phyloP scores from a whole-genome alignment of 2,329 filamentous ascomycete genomes.

The Cercospora sp. region DNA sequence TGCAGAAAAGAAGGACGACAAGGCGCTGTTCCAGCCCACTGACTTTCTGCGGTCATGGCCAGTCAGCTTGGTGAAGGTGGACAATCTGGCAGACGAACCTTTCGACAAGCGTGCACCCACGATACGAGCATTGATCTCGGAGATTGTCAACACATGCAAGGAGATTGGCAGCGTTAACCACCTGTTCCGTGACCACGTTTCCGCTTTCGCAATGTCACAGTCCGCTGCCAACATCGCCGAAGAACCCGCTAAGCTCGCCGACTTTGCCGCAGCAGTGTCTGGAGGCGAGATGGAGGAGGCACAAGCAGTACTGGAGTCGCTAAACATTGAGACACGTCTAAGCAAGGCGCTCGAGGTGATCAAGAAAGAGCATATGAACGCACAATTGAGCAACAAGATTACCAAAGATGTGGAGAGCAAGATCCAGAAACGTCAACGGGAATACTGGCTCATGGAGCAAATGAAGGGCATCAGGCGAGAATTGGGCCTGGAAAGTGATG shows the following conservation, averaged over 20 bases:
- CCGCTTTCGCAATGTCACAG: slow-evolving; percentile 93
- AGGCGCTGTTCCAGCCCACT: slow-evolving; percentile 69
- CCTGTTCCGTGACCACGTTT: slow-evolving; percentile 94
- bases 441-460: slow-evolving; percentile 99
- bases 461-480: slow-evolving; percentile 98
- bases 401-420: slow-evolving; percentile 96
- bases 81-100: slow-evolving; percentile 85
- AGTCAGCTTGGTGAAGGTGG: slow-evolving; percentile 91
- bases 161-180: slow-evolving; percentile 92
- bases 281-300: slow-evolving; percentile 88
- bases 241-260: slow-evolving; percentile 90
- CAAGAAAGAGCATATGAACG: slow-evolving; percentile 98
- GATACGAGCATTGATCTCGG: slow-evolving; percentile 88
- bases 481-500: slow-evolving; percentile 93
- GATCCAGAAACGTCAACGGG: slow-evolving; percentile 93
- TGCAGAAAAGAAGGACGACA: slow-evolving; percentile 52
- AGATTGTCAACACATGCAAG: slow-evolving; percentile 99
- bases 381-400: slow-evolving; percentile 94
- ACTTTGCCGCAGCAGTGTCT: slow-evolving; percentile 96
- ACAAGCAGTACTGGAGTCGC: slow-evolving; percentile 82
- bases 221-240: slow-evolving; percentile 92
- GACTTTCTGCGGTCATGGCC: slow-evolving; percentile 88
- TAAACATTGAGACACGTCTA: slow-evolving; percentile 89
- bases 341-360: slow-evolving; percentile 88
- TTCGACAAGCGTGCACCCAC: slow-evolving; percentile 87